Conservation (phyloP, 306 rosid species). For the Sesbania bispinosa region DNA sequence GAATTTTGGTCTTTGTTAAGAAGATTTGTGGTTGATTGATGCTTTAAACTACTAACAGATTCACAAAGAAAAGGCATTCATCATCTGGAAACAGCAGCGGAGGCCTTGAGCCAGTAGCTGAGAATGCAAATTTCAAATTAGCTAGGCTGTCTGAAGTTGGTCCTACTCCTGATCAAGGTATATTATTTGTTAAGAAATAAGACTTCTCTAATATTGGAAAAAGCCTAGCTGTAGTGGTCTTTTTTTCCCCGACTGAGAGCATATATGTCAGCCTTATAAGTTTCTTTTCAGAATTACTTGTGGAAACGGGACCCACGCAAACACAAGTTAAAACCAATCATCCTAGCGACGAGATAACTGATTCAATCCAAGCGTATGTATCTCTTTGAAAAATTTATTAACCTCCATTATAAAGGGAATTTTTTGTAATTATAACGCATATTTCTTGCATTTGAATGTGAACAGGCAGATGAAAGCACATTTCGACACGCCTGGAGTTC, state of each 20-base stretch:
- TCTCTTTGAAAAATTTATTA: not conserved
- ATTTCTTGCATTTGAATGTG: slow-evolving; percentile 7
- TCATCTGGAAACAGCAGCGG: slow-evolving; percentile 56
- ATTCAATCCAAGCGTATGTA: slow-evolving; percentile 59
- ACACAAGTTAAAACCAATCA: slow-evolving; percentile 49
- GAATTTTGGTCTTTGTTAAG: not conserved
- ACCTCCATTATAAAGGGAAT: not conserved
- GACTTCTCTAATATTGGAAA: not conserved
- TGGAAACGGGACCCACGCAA: slow-evolving; percentile 81
- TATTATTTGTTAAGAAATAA: not conserved
- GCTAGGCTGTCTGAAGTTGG: slow-evolving; percentile 44
- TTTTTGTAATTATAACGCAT: not conserved
- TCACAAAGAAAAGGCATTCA: slow-evolving; percentile 50
- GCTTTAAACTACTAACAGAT: slow-evolving; percentile 35
- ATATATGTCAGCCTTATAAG: slow-evolving; percentile 4
- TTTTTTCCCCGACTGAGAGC: slow-evolving; percentile 2
- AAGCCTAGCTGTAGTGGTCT: not conserved
- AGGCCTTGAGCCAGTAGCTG: slow-evolving; percentile 65
- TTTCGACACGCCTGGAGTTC: slow-evolving; percentile 65
- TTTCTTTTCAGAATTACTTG: slow-evolving; percentile 60
- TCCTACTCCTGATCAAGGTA: slow-evolving; percentile 66
- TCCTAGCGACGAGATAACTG: slow-evolving; percentile 55
- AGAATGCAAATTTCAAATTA: slow-evolving; percentile 53
- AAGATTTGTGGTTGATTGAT: slow-evolving; percentile 15
- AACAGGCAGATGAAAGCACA: slow-evolving; percentile 78